phyloP scores from a whole-genome alignment of 2,329 filamentous ascomycete species.

The Aspergillus sp. region DNA sequence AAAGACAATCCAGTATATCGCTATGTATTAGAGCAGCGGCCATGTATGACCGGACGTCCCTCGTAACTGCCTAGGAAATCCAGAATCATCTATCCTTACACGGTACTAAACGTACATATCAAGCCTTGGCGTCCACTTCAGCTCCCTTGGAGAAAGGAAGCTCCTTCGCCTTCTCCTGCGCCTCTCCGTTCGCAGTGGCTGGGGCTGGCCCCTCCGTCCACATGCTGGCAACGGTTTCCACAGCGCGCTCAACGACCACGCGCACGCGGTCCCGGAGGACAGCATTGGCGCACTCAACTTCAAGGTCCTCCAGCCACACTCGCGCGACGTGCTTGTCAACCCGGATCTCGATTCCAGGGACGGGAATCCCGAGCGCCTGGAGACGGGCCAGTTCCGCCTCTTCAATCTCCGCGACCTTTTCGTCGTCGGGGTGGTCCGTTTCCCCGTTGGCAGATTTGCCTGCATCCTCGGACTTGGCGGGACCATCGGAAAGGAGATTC shows the following conservation, averaged over 20 bases:
- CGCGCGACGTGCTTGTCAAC: conserved; percentile 85
- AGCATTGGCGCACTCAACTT: conserved; percentile 80
- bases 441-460: conserved; percentile 22
- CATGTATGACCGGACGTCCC: no score
- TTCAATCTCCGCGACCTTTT: conserved; percentile 54
- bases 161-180: conserved; percentile 16
- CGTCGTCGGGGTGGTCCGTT: conserved; percentile 41
- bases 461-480: conserved; percentile 15
- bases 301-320: conserved; percentile 88
- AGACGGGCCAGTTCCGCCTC: conserved; percentile 72
- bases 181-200: conserved; percentile 24
- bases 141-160: conserved; percentile 15
- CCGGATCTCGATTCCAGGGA: conserved; percentile 82
- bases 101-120: conserved; percentile 11
- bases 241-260: conserved; percentile 84
- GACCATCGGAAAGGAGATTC: conserved; percentile 17
- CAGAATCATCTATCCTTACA: conserved; percentile 16
- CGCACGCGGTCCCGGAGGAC: conserved; percentile 80
- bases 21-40: no score
- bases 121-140: conserved; percentile 25
- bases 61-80: neutral
- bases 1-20: neutral
- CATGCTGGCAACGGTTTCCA: conserved; percentile 80
- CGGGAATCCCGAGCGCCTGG: conserved; percentile 81
- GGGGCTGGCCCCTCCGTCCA: conserved; percentile 38